Evolutionary conservation across 192 early-diverging fungal species (phyloP).

Genomic region (Coemansia sp.): DNA sequence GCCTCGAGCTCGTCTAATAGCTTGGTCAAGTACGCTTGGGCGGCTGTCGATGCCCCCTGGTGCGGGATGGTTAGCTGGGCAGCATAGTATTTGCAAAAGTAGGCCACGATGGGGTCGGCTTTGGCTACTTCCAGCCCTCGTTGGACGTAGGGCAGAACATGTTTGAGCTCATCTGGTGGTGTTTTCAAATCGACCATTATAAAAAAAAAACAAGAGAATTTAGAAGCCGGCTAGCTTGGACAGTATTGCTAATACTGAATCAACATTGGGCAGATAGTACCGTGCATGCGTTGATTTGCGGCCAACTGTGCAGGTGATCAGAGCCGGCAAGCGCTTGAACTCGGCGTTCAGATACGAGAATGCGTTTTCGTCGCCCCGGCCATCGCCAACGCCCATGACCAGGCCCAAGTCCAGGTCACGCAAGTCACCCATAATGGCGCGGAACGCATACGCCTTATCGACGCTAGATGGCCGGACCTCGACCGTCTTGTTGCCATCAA

Average conservation of each 20-base stretch:
- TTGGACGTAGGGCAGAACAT: slow-evolving; percentile 76
- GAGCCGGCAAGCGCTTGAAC: slow-evolving; percentile 51
- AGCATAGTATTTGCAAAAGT: slow-evolving; percentile 90
- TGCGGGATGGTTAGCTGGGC: slow-evolving; percentile 72
- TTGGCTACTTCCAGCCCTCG: slow-evolving; percentile 73
- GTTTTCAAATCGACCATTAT: slow-evolving; percentile 19
- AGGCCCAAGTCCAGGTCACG: slow-evolving; percentile 28
- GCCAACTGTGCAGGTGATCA: slow-evolving; percentile 88
- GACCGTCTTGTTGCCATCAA: slow-evolving; percentile 94
- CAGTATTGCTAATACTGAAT: slow-evolving; percentile 40
- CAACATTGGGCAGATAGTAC: slow-evolving; percentile 76
- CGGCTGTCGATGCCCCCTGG: slow-evolving; percentile 51
- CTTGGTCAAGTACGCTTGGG: slow-evolving; percentile 60
- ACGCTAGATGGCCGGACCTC: slow-evolving; percentile 91
- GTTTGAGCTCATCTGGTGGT: slow-evolving; percentile 63
- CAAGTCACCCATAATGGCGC: slow-evolving; percentile 83
- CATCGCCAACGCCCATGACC: slow-evolving; percentile 87
- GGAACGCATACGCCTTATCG: slow-evolving; percentile 87
- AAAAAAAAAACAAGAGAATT: slow-evolving; percentile 1
- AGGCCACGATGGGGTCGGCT: slow-evolving; percentile 86
- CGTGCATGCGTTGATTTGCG: slow-evolving; percentile 94
- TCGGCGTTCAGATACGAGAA: slow-evolving; percentile 59
- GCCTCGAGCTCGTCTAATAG: slow-evolving; percentile 81
- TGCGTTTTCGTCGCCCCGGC: slow-evolving; percentile 93
- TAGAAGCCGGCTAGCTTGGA: slow-evolving; percentile 18